phyloP scores from a whole-genome alignment of 2,329 filamentous ascomycete genomes.

The Leptoxyphium fumago region DNA sequence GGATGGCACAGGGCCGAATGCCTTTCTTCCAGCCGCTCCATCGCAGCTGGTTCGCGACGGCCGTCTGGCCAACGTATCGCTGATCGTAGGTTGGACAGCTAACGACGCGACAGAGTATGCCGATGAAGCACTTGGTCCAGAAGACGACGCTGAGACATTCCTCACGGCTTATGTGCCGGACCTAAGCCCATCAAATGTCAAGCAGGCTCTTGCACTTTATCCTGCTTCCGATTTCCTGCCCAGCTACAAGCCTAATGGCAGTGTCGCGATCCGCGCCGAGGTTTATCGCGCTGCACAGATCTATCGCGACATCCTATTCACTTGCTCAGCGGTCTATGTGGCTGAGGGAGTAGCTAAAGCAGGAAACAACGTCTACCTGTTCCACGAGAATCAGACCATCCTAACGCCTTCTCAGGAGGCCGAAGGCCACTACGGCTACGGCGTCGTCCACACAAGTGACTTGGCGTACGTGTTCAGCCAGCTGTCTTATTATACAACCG shows the following conservation, averaged over 20 bases:
- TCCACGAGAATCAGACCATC: conserved; percentile 41
- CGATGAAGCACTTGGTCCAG: too few relatives aligned
- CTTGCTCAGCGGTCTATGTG: conserved; percentile 33
- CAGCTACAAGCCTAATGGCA: conserved; percentile 9
- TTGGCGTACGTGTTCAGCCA: conserved; percentile 37
- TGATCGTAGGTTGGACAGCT: conserved; percentile 29
- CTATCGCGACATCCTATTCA: conserved; percentile 38
- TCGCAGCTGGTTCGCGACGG: conserved; percentile 25
- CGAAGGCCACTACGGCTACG: conserved; percentile 24
- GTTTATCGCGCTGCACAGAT: conserved; percentile 37
- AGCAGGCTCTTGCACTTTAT: conserved; percentile 13
- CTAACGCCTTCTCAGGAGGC: conserved; percentile 28
- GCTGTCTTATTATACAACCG: conserved; percentile 22
- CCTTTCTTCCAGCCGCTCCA: conserved; percentile 28
- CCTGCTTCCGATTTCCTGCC: conserved; percentile 29
- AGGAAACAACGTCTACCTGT: conserved; percentile 32
- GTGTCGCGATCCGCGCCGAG: conserved; percentile 27
- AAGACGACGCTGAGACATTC: too few relatives aligned
- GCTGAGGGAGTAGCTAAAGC: conserved; percentile 25
- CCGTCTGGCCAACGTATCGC: conserved; percentile 25
- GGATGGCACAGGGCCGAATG: conserved; percentile 13
- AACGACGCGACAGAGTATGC: conserved; percentile 22
- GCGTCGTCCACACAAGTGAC: conserved; percentile 38
- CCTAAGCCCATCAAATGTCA: too few relatives aligned
- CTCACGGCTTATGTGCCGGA: too few relatives aligned